phyloP scores from a whole-genome alignment of 1,284 basidiomycete species.

The Rhodotorula sp. region DNA sequence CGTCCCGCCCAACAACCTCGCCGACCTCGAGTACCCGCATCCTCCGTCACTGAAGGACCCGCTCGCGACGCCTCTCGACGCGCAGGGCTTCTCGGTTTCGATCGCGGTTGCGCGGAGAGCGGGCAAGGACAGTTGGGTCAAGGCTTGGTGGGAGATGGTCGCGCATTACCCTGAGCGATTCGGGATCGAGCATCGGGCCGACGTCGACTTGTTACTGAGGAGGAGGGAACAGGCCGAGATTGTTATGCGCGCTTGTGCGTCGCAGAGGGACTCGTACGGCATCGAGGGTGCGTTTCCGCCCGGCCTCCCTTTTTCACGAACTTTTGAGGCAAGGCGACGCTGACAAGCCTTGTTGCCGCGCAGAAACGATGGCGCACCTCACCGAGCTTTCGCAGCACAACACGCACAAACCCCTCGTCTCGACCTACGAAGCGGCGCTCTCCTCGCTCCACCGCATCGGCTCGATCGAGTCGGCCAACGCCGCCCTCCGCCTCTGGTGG shows the following conservation, averaged over 20 bases:
- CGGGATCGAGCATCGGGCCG: neutral
- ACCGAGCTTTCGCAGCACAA: neutral
- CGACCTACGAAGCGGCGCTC: slow-evolving; percentile 18
- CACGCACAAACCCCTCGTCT: slow-evolving; percentile 5
- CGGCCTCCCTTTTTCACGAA: neutral
- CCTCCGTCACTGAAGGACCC: neutral
- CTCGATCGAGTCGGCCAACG: neutral
- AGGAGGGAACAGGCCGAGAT: slow-evolving; percentile 35
- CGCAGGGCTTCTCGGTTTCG: slow-evolving; percentile 21
- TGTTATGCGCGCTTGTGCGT: slow-evolving; percentile 32
- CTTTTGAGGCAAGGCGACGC: too few species aligned
- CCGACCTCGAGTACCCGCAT: slow-evolving; percentile 8
- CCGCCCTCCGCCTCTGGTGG: slow-evolving; percentile 1
- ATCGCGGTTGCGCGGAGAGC: slow-evolving; percentile 26
- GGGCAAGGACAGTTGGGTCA: slow-evolving; percentile 27
- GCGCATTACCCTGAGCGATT: slow-evolving; percentile 35
- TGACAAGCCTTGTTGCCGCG: neutral
- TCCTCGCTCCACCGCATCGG: slow-evolving; percentile 9
- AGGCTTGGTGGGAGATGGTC: slow-evolving; percentile 33
- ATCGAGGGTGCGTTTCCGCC: slow-evolving; percentile 29
- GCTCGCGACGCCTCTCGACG: slow-evolving; percentile 26
- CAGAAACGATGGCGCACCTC: slow-evolving; percentile 18
- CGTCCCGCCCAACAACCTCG: slow-evolving; percentile 13
- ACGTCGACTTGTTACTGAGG: slow-evolving; percentile 5
- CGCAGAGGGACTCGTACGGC: slow-evolving; percentile 19